phyloP scores from a whole-genome alignment of 345 rosid genomes.

The Xanthoceras sorbifolium region DNA sequence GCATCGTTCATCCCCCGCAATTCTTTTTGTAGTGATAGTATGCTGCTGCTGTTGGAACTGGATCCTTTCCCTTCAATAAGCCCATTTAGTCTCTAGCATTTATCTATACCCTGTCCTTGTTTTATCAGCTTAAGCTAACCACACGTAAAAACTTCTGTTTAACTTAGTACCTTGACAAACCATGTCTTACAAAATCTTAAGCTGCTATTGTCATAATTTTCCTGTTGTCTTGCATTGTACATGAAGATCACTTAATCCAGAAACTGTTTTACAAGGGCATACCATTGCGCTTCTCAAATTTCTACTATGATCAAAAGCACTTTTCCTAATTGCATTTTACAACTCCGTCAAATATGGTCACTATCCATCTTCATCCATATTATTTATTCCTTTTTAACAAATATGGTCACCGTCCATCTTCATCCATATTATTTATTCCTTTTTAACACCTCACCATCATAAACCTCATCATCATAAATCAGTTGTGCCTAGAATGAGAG shows the following conservation, averaged over 20 bases:
- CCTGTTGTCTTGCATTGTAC: background rate
- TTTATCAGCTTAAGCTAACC: background rate
- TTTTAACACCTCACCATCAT: background rate
- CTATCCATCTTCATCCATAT: background rate
- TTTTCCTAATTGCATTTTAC: background rate
- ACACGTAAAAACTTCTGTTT: background rate
- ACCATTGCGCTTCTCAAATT: background rate
- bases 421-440: background rate
- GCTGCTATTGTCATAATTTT: background rate
- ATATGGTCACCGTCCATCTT: background rate
- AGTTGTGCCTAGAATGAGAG: background rate
- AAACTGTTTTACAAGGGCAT: background rate
- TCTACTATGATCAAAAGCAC: background rate
- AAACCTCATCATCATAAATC: background rate
- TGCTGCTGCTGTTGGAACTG: background rate
- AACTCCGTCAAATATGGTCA: background rate
- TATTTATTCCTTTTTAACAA: no score
- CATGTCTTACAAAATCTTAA: background rate
- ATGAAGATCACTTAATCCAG: background rate
- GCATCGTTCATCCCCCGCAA: background rate
- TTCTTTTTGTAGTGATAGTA: background rate
- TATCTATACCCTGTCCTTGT: background rate
- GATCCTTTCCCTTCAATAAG: background rate
- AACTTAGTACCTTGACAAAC: background rate
- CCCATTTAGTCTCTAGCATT: background rate